Conservation (phyloP, 331 rosid species). For the Malus hybrid region DNA sequence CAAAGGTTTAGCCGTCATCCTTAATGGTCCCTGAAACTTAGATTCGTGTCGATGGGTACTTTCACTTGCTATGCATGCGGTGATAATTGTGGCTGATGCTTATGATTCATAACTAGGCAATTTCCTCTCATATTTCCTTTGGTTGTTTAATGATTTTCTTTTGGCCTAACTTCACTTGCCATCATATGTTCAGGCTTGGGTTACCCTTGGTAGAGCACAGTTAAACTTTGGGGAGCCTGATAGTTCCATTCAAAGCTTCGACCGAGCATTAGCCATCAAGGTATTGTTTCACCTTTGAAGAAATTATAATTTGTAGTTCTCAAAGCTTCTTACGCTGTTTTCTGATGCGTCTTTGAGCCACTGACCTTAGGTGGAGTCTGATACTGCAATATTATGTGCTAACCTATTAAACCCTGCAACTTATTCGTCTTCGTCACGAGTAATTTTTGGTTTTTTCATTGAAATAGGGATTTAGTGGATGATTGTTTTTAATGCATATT, state of each 20-base stretch:
- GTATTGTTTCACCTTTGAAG: conserved; percentile 25
- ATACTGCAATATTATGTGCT: too few species aligned
- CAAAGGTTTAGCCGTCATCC: neutral
- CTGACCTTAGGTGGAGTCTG: neutral
- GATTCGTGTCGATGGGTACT: neutral
- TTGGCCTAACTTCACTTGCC: neutral
- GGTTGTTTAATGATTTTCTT: neutral
- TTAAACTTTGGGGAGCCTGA: conserved; percentile 93
- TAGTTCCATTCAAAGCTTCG: conserved; percentile 76
- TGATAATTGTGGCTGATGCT: neutral
- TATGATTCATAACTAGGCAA: neutral
- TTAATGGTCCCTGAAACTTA: neutral
- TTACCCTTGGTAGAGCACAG: conserved; percentile 94
- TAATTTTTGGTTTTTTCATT: neutral
- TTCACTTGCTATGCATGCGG: neutral
- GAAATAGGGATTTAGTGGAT: neutral
- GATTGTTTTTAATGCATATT: neutral
- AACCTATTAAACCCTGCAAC: too few species aligned
- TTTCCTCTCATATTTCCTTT: neutral
- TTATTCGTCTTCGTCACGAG: too few species aligned
- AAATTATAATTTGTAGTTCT: neutral
- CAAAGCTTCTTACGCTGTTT: neutral
- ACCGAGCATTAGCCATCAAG: conserved; percentile 74
- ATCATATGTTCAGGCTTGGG: conserved; percentile 58
- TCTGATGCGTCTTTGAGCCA: conserved; percentile 1